Conservation (phyloP, 768 basidiomycete genomes). For the Sistotremastrum niveocremeum region DNA sequence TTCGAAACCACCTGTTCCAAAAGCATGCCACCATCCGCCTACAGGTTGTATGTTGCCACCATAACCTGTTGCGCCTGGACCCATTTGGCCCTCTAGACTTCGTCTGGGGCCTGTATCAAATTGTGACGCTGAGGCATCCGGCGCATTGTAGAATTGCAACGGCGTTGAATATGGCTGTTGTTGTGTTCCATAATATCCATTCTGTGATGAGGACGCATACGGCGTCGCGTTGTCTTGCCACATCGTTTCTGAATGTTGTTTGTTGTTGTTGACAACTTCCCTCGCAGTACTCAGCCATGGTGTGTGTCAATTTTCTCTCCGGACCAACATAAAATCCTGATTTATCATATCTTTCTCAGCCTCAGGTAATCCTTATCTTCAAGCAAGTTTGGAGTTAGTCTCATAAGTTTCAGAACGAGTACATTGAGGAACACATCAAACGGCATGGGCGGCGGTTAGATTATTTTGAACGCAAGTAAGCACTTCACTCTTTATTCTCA, state of each 20-base stretch:
- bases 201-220: constrained; percentile 20
- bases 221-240: constrained; percentile 57
- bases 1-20: constrained; percentile 90
- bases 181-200: too few relatives aligned
- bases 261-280: constrained; percentile 1
- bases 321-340: constrained; percentile 1
- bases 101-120: constrained; percentile 62
- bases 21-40: constrained; percentile 89
- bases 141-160: constrained; percentile 61
- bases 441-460: constrained; percentile 93
- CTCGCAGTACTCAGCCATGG: constrained; percentile 13
- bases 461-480: constrained; percentile 85
- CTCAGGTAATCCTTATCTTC: constrained; percentile 32
- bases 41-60: constrained; percentile 61
- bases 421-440: constrained; percentile 98
- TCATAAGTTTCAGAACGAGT: constrained; percentile 66
- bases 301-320: constrained; percentile 1
- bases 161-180: too few relatives aligned
- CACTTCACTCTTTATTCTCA: constrained; percentile 16
- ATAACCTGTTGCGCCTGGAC: constrained; percentile 32
- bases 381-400: constrained; percentile 29
- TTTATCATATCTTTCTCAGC: not conserved
- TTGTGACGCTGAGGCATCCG: constrained; percentile 32
- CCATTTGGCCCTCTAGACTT: constrained; percentile 62
- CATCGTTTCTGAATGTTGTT: constrained; percentile 25